Conservation (phyloP, 164 flowering plant genomes). For the Kingdonia uniflora region DNA sequence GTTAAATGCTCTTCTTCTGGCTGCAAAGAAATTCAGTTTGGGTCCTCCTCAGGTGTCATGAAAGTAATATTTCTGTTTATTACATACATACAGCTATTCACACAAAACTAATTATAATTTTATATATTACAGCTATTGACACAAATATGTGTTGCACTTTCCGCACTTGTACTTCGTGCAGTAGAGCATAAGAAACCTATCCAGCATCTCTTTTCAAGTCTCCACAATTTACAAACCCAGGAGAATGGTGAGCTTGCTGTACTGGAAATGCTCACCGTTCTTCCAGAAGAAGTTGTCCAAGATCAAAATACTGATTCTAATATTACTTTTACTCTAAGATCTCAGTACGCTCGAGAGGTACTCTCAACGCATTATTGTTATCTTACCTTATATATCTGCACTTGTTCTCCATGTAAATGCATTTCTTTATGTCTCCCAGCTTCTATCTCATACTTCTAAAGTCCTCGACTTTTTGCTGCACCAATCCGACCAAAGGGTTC, state of each 20-base stretch:
- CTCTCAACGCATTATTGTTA: slow-evolving; percentile 6
- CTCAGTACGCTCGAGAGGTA: slow-evolving; percentile 74
- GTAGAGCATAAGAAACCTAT: slow-evolving; percentile 66
- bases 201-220: slow-evolving; percentile 71
- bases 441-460: slow-evolving; percentile 63
- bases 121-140: slow-evolving; percentile 64
- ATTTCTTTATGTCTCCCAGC: slow-evolving; percentile 34
- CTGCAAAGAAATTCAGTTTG: slow-evolving; percentile 66
- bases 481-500: slow-evolving; percentile 50
- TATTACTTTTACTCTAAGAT: slow-evolving; percentile 41
- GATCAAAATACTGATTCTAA: slow-evolving; percentile 38
- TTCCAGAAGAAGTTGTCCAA: slow-evolving; percentile 82
- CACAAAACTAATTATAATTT: too few species aligned
- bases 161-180: slow-evolving; percentile 68
- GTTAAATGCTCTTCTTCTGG: slow-evolving; percentile 70
- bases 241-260: slow-evolving; percentile 70
- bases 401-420: slow-evolving; percentile 1
- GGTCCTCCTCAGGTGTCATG: slow-evolving; percentile 80
- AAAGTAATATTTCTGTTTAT: background rate
- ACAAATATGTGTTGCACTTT: slow-evolving; percentile 89
- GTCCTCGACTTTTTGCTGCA: slow-evolving; percentile 76
- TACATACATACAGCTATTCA: too few species aligned
- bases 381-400: background rate
- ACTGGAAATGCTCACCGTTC: slow-evolving; percentile 86
- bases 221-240: slow-evolving; percentile 59